Evolutionary conservation across 768 basidiomycete species (phyloP).

Genomic region (Pleurotus djamor): DNA sequence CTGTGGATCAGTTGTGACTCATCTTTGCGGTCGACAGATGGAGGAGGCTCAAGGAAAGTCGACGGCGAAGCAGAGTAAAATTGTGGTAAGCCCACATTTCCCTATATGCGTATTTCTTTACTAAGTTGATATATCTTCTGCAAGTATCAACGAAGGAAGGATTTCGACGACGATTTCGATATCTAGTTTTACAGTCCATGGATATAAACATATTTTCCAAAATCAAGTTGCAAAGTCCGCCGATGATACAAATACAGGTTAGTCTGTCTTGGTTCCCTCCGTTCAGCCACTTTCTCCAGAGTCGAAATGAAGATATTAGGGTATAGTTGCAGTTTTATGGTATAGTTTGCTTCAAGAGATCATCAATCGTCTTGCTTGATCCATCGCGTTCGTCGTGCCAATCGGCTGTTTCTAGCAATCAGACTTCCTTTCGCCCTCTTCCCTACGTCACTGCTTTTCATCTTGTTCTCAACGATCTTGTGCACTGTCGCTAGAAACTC

Average conservation of each 20-base stretch:
- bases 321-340: background rate
- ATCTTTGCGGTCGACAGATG: conserved; percentile 33
- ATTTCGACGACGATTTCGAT: conserved; percentile 68
- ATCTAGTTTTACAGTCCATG: conserved; percentile 22
- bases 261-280: background rate
- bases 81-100: conserved; percentile 41
- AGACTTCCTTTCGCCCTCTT: background rate
- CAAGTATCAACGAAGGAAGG: conserved; percentile 66
- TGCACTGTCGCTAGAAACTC: background rate
- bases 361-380: background rate
- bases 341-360: background rate
- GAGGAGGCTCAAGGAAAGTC: conserved; percentile 51
- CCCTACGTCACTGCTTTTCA: background rate
- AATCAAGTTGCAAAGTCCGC: background rate
- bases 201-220: background rate
- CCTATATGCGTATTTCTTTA: conserved; percentile 1
- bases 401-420: background rate
- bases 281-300: too few relatives aligned
- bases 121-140: conserved; percentile 3
- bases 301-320: background rate
- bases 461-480: background rate
- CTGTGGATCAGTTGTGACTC: conserved; percentile 9
- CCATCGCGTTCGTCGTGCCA: background rate
- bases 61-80: conserved; percentile 53
- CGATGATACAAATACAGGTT: background rate